Base-by-base conservation (phyloP, 176 grass and related monocot species). In the Saccharum officinarum region DNA sequence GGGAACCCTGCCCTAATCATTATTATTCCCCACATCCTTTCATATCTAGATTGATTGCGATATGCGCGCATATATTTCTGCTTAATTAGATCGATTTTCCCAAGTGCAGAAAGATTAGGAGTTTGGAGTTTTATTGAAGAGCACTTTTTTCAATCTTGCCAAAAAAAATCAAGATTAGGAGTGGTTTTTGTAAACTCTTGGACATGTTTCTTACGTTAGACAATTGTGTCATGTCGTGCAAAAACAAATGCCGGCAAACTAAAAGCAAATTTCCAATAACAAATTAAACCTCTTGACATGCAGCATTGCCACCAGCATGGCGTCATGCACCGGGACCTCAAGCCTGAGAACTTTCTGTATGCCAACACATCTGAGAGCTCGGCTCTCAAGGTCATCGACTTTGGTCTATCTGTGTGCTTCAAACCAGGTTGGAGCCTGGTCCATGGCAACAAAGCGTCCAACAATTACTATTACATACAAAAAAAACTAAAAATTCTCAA, bases 281-380 rank as follows among this genome's bases (percentile, higher is more conserved):
- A 12, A n/a, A 37, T 38, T 20, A 18, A 30, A 73, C 52, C 3
- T 33, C 1, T 67, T 61, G 80, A 33, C 20, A 61, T 61, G 57
- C 80, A 91, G 89, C 88, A 90, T 37, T 90, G 88, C 67, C 88
- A 90, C 38, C 73, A 59, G 20, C 17, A 86, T 3, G 90, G 95
- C 9, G 95, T 97, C 42, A 97, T 97, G 89, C 95, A 97, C 60
- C 89, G 95, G 14, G 95, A 98, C 64, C 87, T 98, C 38, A 98
- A 98, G 78, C 95, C 95, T 30, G 93, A 99, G 84, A 99, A 99
- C 62, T 99, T 99, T 78, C 76, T 99, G 49, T 87, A 91, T 8
- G 85, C 81, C 49, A 64, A 84, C 57, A 42, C 89, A 54, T 91
- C 89, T 20, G 89, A 91, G 75, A 84, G 25, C 62, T 91, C 89